Evolutionary conservation across 495 filamentous ascomycete genomes (phyloP).

Genomic region (Xylaria venustula): DNA sequence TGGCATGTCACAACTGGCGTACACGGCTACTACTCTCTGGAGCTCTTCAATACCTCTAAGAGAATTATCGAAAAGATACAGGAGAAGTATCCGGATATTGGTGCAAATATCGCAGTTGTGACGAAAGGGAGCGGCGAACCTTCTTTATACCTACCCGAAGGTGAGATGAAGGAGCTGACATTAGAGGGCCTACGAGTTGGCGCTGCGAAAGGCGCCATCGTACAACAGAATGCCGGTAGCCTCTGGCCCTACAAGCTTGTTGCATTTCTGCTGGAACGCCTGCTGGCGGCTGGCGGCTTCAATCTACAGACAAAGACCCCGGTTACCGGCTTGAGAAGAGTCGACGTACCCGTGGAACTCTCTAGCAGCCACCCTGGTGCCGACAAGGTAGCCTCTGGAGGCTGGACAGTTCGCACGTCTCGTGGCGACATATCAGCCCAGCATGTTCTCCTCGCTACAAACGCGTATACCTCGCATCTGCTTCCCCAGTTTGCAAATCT

Average conservation of each 20-base stretch:
- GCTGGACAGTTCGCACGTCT: constrained; percentile 59
- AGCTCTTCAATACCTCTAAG: constrained; percentile 45
- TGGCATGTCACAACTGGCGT: constrained; percentile 52
- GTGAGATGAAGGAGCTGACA: constrained; percentile 22
- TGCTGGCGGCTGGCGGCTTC: constrained; percentile 50
- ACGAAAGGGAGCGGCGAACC: constrained; percentile 23
- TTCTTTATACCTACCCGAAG: constrained; percentile 26
- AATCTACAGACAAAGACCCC: constrained; percentile 74
- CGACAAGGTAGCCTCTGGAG: constrained; percentile 11
- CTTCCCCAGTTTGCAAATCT: constrained; percentile 65
- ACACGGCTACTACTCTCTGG: constrained; percentile 50
- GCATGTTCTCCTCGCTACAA: constrained; percentile 72
- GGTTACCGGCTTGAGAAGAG: constrained; percentile 46
- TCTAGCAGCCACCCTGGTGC: constrained; percentile 7
- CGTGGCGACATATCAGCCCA: constrained; percentile 58
- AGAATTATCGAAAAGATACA: constrained; percentile 40
- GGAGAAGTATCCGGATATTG: constrained; percentile 52
- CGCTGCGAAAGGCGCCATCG: constrained; percentile 42
- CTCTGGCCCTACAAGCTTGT: constrained; percentile 83
- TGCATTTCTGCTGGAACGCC: constrained; percentile 57
- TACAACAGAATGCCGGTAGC: constrained; percentile 45
- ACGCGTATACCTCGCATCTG: constrained; percentile 72
- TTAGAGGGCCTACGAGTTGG: constrained; percentile 39
- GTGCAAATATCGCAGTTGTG: constrained; percentile 26
- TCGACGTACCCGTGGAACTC: constrained; percentile 10